phyloP scores from a whole-genome alignment of 495 filamentous ascomycete genomes.

The Margaritispora aquatica region DNA sequence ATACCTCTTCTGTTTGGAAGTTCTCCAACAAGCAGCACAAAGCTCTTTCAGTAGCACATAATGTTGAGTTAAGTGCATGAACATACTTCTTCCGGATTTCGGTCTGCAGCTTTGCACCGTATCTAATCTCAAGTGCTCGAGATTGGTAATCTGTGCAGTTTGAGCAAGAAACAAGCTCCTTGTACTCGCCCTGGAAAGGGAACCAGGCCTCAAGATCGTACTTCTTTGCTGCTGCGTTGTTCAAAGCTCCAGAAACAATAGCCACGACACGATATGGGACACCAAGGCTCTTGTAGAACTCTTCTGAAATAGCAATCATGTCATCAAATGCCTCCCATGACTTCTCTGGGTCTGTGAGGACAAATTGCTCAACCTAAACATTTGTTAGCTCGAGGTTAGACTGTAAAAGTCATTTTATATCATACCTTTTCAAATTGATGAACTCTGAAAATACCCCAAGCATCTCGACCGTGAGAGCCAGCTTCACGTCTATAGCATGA shows the following conservation, averaged over 20 bases:
- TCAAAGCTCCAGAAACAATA: conserved; percentile 92
- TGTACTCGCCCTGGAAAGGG: conserved; percentile 93
- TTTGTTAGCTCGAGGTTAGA: not conserved
- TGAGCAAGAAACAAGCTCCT: conserved; percentile 91
- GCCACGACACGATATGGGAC: conserved; percentile 86
- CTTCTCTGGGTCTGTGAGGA: conserved; percentile 89
- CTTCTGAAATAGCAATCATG: conserved; percentile 87
- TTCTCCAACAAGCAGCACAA: conserved; percentile 96
- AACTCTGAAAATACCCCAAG: conserved; percentile 97
- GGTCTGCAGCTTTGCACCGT: conserved; percentile 70
- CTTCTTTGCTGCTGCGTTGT: conserved; percentile 91
- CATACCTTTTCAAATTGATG: conserved; percentile 94
- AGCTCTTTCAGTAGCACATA: conserved; percentile 89
- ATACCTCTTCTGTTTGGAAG: conserved; percentile 82
- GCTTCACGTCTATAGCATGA: conserved; percentile 96
- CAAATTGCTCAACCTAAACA: conserved; percentile 78
- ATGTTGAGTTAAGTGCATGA: conserved; percentile 85
- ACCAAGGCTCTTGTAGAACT: conserved; percentile 85
- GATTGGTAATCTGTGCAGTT: conserved; percentile 97
- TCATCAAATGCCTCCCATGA: conserved; percentile 89
- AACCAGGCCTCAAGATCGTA: conserved; percentile 98
- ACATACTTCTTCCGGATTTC: conserved; percentile 87
- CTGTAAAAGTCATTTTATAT: not conserved
- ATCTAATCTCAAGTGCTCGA: conserved; percentile 79
- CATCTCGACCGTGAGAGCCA: conserved; percentile 85